Base-by-base conservation (phyloP, 2,329 filamentous ascomycete genomes). In the Trichoderma atrobrunneum region DNA sequence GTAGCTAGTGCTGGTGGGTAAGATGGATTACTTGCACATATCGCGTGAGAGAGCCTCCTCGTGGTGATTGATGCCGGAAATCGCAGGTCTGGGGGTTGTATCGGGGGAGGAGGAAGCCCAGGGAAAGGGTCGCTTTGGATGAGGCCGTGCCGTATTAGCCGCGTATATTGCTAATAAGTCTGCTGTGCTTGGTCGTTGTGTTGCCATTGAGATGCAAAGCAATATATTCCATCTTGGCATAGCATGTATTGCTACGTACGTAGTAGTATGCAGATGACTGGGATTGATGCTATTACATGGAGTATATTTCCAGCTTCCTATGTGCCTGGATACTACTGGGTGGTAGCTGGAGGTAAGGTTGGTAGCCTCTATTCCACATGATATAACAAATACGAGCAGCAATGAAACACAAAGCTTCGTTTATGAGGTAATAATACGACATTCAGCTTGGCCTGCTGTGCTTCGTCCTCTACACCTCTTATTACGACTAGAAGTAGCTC, bases 101-200 rank as follows among this genome's bases (percentile, higher is more conserved):
- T 24, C 12, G 48, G n/a, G 14, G 48, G 8, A 11, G 32, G 14
- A 30, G 10, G 10, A 14, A 34, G 30, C 39, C 3, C 39, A 8
- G 7, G 39, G 32, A 43, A 30, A 12, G 14, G 21, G 57, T 39
- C 32, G 11, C 26, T 61, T 7, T 51, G 30, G 16, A 36, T 51
- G 66, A 12, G 14, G 39, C 57, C 39, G 57, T 70, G 66, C 66
- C 66, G 66, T 36, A 54, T 36, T 70, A 62, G 39, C 66, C 66
- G 66, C 24, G 28, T 56, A 56, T 66, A 66, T 66, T 34, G 63
- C n/a, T 12, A 32, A 1, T 18, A n/a, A 14, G 8, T 30, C 2
- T 12, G 64, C 24, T 67, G 56, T 34, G 39, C 21, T 62, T 24
- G 21, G 64, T 30, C 0, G 21, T 16, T 36, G 66, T 69, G 57